phyloP scores from a whole-genome alignment of 1,284 basidiomycete genomes.

The Malassezia slooffiae region DNA sequence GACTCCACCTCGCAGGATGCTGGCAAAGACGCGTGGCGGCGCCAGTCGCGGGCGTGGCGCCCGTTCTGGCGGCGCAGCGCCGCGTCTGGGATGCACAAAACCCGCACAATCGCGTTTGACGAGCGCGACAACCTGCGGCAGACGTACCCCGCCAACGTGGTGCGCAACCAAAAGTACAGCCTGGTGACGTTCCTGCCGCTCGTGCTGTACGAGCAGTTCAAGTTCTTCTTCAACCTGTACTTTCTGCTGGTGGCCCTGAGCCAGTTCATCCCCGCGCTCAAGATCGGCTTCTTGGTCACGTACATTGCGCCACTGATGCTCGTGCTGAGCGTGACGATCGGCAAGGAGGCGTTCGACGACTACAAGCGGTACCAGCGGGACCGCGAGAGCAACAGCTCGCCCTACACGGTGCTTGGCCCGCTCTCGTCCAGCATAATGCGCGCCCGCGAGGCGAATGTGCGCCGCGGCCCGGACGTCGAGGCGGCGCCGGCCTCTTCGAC shows the following conservation, averaged over 20 bases:
- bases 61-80: not conserved
- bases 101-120: constrained; percentile 7
- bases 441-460: constrained; percentile 2
- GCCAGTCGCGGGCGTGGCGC: not conserved
- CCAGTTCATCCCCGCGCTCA: constrained; percentile 89
- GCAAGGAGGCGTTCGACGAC: constrained; percentile 97
- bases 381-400: constrained; percentile 82
- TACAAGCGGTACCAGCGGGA: constrained; percentile 85
- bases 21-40: too few relatives aligned
- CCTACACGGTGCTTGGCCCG: constrained; percentile 67
- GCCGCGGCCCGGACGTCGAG: constrained; percentile 13
- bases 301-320: constrained; percentile 94
- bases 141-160: constrained; percentile 61
- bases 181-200: constrained; percentile 84
- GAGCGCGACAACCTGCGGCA: constrained; percentile 22
- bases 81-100: not conserved
- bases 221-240: constrained; percentile 99
- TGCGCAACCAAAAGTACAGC: constrained; percentile 97
- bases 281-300: constrained; percentile 94
- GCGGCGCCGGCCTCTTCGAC: constrained; percentile 3
- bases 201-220: constrained; percentile 98
- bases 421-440: constrained; percentile 20
- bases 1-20: constrained; percentile 9
- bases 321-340: constrained; percentile 86
- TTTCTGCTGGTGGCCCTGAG: constrained; percentile 92